These are phyloP conservation scores for Trichoderma asperellum DNA, from an alignment of 2,329 filamentous ascomycete species.

Conservation along the genomic window DNA sequence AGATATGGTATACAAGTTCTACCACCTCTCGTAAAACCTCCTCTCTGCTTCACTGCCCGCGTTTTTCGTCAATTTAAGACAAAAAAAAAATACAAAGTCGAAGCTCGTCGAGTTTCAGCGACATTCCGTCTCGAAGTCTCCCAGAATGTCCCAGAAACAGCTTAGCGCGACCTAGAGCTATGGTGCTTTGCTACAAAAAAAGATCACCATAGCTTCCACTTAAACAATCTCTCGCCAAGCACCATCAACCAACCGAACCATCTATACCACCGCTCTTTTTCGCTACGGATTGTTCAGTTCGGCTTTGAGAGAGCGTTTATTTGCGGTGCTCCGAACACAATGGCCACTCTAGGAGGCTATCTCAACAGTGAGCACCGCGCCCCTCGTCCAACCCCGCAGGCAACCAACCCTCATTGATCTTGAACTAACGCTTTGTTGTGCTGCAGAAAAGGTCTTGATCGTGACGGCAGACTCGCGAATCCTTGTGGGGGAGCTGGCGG, in stretches of 20 bases:
- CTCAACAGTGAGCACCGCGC: slow-evolving; percentile 48
- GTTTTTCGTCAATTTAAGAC: neutral
- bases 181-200: slow-evolving; percentile 20
- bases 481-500: slow-evolving; percentile 78
- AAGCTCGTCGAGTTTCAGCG: neutral
- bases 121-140: neutral
- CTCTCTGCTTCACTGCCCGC: neutral
- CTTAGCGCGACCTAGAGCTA: slow-evolving; percentile 26
- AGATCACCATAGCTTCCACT: slow-evolving; percentile 1
- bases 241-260: neutral
- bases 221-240: neutral
- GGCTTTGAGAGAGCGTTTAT: neutral
- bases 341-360: slow-evolving; percentile 52
- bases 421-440: slow-evolving; percentile 20
- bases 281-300: neutral
- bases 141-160: slow-evolving; percentile 24
- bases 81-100: too few species aligned
- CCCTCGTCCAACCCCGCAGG: slow-evolving; percentile 21
- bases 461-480: slow-evolving; percentile 92
- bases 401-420: neutral
- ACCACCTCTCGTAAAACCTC: neutral
- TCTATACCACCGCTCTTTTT: neutral
- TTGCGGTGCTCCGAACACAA: slow-evolving; percentile 33
- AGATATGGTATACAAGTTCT: neutral
- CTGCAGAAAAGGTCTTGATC: slow-evolving; percentile 83